phyloP scores from a whole-genome alignment of 2,329 filamentous ascomycete species.

The Xylariomycetidae sp. region DNA sequence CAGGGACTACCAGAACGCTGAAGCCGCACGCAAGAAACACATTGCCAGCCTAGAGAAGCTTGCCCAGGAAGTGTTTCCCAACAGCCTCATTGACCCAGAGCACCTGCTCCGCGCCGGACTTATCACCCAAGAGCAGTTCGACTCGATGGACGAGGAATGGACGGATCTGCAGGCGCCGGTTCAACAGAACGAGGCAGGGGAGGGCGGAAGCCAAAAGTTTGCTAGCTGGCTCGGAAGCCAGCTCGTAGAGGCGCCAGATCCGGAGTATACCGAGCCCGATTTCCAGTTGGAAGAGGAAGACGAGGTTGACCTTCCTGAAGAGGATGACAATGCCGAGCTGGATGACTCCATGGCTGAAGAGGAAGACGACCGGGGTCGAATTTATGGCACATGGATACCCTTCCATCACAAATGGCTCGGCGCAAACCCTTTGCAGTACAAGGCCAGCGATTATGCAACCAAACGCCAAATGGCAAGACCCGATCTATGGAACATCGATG shows the following conservation, averaged over 20 bases:
- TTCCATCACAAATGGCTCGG: constrained; percentile 39
- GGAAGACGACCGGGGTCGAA: constrained; percentile 29
- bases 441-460: constrained; percentile 22
- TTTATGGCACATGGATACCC: constrained; percentile 40
- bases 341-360: constrained; percentile 31
- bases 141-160: constrained; percentile 50
- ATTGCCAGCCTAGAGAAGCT: constrained; percentile 35
- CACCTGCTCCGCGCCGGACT: constrained; percentile 51
- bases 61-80: constrained; percentile 32
- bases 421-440: constrained; percentile 18
- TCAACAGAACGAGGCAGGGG: too few relatives aligned
- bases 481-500: constrained; percentile 59
- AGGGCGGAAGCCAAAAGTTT: too few relatives aligned
- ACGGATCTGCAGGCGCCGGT: constrained; percentile 9
- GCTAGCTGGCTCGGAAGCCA: constrained; percentile 55
- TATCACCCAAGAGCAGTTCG: constrained; percentile 58
- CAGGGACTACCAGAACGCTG: constrained; percentile 19
- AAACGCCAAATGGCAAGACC: constrained; percentile 32
- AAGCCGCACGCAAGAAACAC: constrained; percentile 23
- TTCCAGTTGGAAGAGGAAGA: constrained; percentile 35
- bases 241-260: constrained; percentile 29
- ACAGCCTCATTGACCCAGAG: constrained; percentile 46
- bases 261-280: constrained; percentile 17
- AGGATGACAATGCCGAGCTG: constrained; percentile 40
- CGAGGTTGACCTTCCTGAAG: constrained; percentile 54